Evolutionary conservation across 345 rosid species (phyloP), one percentile per base, ranked within the genome.

Genomic region (Arabis alpina): DNA sequence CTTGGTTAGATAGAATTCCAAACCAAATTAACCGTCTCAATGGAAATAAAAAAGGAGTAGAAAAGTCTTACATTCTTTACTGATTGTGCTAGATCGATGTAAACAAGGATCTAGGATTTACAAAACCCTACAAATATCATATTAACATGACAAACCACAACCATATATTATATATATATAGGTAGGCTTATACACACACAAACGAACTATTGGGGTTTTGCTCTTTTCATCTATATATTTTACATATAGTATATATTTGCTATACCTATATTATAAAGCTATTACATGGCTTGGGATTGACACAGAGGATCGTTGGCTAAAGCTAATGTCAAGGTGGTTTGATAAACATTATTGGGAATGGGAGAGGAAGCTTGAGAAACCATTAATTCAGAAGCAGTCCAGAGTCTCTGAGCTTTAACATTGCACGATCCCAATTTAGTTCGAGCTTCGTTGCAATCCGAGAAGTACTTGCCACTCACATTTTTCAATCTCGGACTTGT

Each of bases 371-470:
- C 76, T 58, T 57, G 65, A 68, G 93, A 83, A 48, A 87, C 85
- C 85, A 89, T 73, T 62, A 80, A 64, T 74, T 93, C 88, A 15
- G 98, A 93, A 54, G 88, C 84, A 66, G 87, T 70, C 98, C 98
- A 91, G 2, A 93, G 56, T 27, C 85, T 78, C 12, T 81, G 80
- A 56, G 94, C 97, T 77, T 87, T 94, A 2, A 37, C 25, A 3
- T 77, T 78, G 82, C 76, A 86, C 30, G 90, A 80, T 28, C 92
- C 94, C 48, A 74, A 54, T 65, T 86, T 89, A 5, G 91, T 58
- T 27, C 84, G 51, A 23, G 95, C 78, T 78, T 91, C 93, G 69
- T 93, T 91, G 80, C 98, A 93, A 71, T 93, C 98, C 0, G 86
- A 81, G 57, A 89, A 91, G 71, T 91, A 91, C 74, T 89, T 89